Evolutionary conservation across 2,329 filamentous ascomycete genomes (phyloP).

Genomic region (Sporothrix inflata): DNA sequence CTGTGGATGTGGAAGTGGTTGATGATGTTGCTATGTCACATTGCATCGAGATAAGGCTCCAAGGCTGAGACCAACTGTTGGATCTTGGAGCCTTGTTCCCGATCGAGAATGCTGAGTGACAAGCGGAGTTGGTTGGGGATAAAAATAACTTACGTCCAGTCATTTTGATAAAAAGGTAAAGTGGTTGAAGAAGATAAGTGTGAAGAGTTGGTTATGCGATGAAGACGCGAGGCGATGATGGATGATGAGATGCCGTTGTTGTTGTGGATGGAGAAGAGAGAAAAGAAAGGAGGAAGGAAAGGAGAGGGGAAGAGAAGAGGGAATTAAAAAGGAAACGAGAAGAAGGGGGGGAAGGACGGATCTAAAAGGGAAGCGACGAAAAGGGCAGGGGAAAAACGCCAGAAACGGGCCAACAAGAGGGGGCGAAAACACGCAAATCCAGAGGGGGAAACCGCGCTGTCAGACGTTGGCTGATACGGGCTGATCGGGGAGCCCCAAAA

Average conservation of each 20-base stretch:
- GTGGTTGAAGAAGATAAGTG: constrained; percentile 37
- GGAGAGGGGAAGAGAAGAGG: constrained; percentile 20
- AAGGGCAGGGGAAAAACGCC: not conserved
- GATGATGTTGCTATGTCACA: constrained; percentile 20
- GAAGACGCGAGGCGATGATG: constrained; percentile 37
- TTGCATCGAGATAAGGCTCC: not conserved
- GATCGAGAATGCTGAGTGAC: not conserved
- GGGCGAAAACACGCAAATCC: constrained; percentile 17
- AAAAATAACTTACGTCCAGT: constrained; percentile 67
- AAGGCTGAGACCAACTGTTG: not conserved
- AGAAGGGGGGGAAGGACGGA: constrained; percentile 15
- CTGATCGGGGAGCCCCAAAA: constrained; percentile 17
- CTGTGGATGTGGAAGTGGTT: not conserved
- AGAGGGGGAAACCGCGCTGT: constrained; percentile 11
- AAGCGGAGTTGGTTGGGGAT: not conserved
- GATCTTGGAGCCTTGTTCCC: not conserved
- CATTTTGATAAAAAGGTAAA: constrained; percentile 58
- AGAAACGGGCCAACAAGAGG: constrained; percentile 13
- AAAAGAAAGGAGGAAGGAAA: constrained; percentile 12
- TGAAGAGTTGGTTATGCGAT: constrained; percentile 39
- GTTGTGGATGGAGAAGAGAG: constrained; percentile 34
- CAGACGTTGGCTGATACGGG: constrained; percentile 23
- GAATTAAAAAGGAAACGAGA: constrained; percentile 28
- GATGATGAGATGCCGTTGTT: constrained; percentile 34
- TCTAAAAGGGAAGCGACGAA: constrained; percentile 9